Evolutionary conservation across 768 basidiomycete species (phyloP), one percentile per base, ranked within the genome.

Genomic region (Heimioporus sp.): DNA sequence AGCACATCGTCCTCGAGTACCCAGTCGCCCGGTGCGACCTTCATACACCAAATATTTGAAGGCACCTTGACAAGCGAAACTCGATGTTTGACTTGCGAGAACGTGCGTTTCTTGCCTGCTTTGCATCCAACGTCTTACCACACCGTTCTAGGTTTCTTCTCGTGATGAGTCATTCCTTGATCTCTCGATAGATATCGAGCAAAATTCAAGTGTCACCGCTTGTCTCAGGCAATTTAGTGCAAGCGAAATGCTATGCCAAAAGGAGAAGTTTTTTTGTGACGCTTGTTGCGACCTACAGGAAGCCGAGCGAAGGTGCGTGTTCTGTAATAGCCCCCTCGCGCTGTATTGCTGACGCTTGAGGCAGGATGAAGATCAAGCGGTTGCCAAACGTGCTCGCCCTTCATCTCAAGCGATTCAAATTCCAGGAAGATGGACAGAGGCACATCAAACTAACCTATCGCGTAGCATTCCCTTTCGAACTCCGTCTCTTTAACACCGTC

Each of bases 211-310:
- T 56, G 86, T 99, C 48, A 96, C 95, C 2, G 89, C 95, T 8
- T 99, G 97, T 67, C 81, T 99, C 34, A 82, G 93, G 42, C 92
- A 95, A 65, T 99, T 99, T 68, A 96, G 92, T 64, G 95, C 94
- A 37, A 92, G 89, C 64, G 97, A 99, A 72, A 99, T 98, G 95
- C 81, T 99, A 17, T 95, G 92, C 61, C 92, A 96, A 70, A 89
- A 82, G 70, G 98, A 99, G 77, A 98, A 98, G 73, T 99, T 98
- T 67, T 97, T 92, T 69, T 99, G 97, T 66, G 97, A 99, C 68
- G 83, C 87, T 16, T 99, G 97, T 68, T 95, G 96, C 64, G 94
- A 93, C 51, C 72, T 98, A 24, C 96, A 98, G 64, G 97, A 99
- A 70, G 97, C 97, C 3, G 97, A 98, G 76, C 96, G 96, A 77